These are phyloP conservation scores for Alternaria novae-zelandiae DNA, from an alignment of 2,329 filamentous ascomycete species.

Conservation along the genomic window DNA sequence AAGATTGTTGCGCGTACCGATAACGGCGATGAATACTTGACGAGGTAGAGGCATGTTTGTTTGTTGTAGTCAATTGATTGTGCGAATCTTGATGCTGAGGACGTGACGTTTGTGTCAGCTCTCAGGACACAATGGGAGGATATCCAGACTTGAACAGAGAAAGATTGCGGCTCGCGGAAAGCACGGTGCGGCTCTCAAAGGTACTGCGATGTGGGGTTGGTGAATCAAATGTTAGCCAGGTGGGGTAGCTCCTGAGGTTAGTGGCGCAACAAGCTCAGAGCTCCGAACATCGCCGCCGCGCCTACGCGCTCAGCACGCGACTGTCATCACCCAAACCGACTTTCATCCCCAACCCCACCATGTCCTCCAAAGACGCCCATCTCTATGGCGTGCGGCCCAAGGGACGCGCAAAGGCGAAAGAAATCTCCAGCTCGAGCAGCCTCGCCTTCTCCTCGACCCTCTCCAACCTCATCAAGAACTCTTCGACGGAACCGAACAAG, in stretches of 20 bases:
- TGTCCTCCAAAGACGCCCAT: constrained; percentile 62
- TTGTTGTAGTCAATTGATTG: constrained; percentile 1
- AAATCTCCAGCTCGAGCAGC: constrained; percentile 71
- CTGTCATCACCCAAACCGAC: neutral
- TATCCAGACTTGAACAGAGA: neutral
- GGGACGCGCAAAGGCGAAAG: constrained; percentile 59
- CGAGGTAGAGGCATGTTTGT: constrained; percentile 49
- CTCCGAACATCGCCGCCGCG: constrained; percentile 30
- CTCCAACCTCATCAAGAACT: constrained; percentile 72
- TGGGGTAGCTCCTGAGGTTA: constrained; percentile 13
- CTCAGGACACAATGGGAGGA: neutral
- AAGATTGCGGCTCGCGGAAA: constrained; percentile 6
- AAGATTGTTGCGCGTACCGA: constrained; percentile 42
- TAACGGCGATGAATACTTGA: constrained; percentile 57
- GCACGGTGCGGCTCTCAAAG: neutral
- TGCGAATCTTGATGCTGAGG: neutral
- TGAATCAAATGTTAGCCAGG: constrained; percentile 20
- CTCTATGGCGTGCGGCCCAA: constrained; percentile 81
- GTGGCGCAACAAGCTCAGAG: constrained; percentile 24
- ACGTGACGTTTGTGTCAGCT: neutral
- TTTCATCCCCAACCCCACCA: constrained; percentile 14
- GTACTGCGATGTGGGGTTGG: constrained; percentile 21
- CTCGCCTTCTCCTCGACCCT: constrained; percentile 90
- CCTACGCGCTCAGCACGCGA: constrained; percentile 16
- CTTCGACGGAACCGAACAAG: constrained; percentile 53